Conservation (phyloP, 495 filamentous ascomycete species). For the Elasticomyces elasticus region DNA sequence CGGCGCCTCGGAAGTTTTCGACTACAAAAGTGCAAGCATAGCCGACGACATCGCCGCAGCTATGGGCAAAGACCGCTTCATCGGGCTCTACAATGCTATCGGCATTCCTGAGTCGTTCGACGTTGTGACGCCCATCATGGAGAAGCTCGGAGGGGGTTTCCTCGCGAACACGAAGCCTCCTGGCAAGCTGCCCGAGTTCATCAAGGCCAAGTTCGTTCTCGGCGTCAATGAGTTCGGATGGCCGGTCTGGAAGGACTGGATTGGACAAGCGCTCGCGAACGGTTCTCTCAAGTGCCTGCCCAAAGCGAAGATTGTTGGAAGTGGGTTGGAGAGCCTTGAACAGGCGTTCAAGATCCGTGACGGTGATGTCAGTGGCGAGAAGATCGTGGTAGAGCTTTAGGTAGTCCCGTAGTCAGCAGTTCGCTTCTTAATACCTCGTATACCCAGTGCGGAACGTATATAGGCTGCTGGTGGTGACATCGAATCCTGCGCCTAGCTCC, state of each 20-base stretch:
- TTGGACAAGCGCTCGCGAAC: not conserved
- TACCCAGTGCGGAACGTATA: too few species aligned
- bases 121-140: not conserved
- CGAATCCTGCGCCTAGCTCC: too few species aligned
- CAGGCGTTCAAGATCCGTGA: not conserved
- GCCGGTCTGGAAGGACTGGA: not conserved
- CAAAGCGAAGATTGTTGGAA: not conserved
- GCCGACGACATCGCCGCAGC: not conserved
- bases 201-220: not conserved
- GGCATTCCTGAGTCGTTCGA: not conserved
- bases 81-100: not conserved
- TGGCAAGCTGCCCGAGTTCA: not conserved
- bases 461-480: too few species aligned
- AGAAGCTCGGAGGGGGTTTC: not conserved
- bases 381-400: not conserved
- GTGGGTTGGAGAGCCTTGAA: not conserved
- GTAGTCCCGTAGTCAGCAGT: too few species aligned
- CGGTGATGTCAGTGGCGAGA: not conserved
- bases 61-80: not conserved
- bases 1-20: too few species aligned
- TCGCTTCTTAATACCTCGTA: too few species aligned
- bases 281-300: not conserved
- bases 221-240: not conserved
- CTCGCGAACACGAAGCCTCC: not conserved
- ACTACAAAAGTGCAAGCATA: too few species aligned